A percentile compares a stretch with the other conserved stretches of the same genome.
These are phyloP conservation scores for Scedosporium aurantiacum DNA, from an alignment of 2,329 filamentous ascomycete genomes.

Conservation along the genomic window DNA sequence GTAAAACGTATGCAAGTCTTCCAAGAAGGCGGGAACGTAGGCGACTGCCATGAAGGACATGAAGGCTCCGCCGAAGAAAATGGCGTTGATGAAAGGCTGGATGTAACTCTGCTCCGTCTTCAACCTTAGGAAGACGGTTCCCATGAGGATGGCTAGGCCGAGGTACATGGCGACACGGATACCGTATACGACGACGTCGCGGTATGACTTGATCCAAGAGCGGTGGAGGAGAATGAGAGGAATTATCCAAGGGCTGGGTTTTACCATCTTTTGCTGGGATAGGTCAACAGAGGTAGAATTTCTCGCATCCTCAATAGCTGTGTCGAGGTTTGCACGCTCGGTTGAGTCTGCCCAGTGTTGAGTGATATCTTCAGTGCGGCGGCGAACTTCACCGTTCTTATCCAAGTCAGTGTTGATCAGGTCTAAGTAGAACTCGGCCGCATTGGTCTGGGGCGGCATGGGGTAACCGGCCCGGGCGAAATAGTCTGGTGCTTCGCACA, in stretches of 20 bases:
- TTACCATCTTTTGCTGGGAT: slow-evolving; percentile 16
- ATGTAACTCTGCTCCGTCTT: slow-evolving; percentile 59
- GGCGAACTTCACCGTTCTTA: slow-evolving; percentile 32
- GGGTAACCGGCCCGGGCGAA: slow-evolving; percentile 49
- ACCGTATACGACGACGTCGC: slow-evolving; percentile 74
- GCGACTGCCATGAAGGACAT: slow-evolving; percentile 77
- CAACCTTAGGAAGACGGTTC: slow-evolving; percentile 74
- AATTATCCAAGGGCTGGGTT: slow-evolving; percentile 36
- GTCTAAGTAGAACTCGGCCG: slow-evolving; percentile 71
- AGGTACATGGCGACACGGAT: slow-evolving; percentile 73
- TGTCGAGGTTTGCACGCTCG: slow-evolving; percentile 10
- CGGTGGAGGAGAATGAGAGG: slow-evolving; percentile 61
- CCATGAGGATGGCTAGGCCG: slow-evolving; percentile 73
- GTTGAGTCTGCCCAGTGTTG: slow-evolving; percentile 38
- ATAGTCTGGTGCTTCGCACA: slow-evolving; percentile 47
- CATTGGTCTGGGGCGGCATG: slow-evolving; percentile 62
- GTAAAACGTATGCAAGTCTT: slow-evolving; percentile 60
- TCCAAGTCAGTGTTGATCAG: slow-evolving; percentile 69
- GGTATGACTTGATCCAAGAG: slow-evolving; percentile 71
- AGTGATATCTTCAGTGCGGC: slow-evolving; percentile 39
- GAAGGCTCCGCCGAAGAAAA: slow-evolving; percentile 65
- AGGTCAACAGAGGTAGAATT: slow-evolving; percentile 14
- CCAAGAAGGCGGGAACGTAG: slow-evolving; percentile 74
- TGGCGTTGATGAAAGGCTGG: slow-evolving; percentile 71
- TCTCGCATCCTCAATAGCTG: slow-evolving; percentile 17